Conservation (phyloP, 805 yeast genomes). For the Metschnikowia picachoensis region DNA sequence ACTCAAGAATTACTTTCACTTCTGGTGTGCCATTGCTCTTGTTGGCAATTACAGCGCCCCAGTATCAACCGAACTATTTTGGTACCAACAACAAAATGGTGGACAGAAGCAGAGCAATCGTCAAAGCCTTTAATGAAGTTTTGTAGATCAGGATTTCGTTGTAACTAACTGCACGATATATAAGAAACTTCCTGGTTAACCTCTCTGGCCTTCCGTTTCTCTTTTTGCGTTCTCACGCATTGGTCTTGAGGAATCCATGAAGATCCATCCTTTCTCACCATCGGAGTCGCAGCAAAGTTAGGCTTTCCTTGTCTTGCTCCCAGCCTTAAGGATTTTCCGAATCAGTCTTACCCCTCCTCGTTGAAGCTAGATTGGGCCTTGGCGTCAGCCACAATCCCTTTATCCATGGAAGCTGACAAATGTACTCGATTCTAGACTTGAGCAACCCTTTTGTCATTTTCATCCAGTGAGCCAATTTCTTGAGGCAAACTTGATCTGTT, state of each 20-base stretch:
- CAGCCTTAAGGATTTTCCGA: neutral
- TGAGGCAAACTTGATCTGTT: neutral
- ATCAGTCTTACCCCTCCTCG: neutral
- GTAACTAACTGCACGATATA: no score
- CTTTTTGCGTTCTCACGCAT: neutral
- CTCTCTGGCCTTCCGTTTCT: neutral
- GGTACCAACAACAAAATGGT: neutral
- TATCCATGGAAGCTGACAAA: neutral
- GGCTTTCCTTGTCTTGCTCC: neutral
- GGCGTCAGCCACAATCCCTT: neutral
- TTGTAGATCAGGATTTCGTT: no score
- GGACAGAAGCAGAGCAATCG: neutral
- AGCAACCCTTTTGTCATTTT: neutral
- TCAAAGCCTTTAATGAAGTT: neutral
- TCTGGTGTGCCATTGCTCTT: no score
- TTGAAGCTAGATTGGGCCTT: neutral
- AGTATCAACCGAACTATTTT: neutral
- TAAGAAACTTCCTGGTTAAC: no score
- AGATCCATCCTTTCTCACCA: neutral
- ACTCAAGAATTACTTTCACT: no score
- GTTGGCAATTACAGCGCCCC: no score
- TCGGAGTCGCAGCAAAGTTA: neutral
- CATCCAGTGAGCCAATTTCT: neutral
- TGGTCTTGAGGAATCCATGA: neutral
- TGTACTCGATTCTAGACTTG: neutral